Evolutionary conservation across 345 rosid genomes (phyloP).

Genomic region (Rhodamnia rubescens): DNA sequence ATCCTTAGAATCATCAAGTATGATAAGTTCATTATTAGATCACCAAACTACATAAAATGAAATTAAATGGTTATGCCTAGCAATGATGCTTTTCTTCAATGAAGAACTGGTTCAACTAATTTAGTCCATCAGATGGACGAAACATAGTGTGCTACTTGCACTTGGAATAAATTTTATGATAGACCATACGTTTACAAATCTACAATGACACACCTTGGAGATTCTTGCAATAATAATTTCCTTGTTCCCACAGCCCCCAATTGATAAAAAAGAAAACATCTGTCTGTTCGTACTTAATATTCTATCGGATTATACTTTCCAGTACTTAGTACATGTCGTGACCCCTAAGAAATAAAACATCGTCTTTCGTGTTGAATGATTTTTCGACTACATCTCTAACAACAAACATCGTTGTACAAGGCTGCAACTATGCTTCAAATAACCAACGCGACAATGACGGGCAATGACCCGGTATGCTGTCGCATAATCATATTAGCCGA

Average conservation of each 20-base stretch:
- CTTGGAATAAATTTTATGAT: neutral
- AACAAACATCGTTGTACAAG: neutral
- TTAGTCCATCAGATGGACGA: neutral
- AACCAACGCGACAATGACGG: neutral
- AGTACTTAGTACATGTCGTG: too few species aligned
- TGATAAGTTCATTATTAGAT: too few species aligned
- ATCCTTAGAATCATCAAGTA: too few species aligned
- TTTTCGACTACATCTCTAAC: neutral
- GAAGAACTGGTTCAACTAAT: too few species aligned
- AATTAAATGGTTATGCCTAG: too few species aligned
- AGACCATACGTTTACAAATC: neutral
- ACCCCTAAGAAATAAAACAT: too few species aligned
- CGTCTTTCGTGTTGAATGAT: neutral
- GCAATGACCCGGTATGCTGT: neutral
- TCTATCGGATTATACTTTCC: too few species aligned
- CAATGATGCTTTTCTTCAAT: too few species aligned
- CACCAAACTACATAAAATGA: too few species aligned
- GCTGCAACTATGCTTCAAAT: neutral
- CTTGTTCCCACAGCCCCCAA: too few species aligned
- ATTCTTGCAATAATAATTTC: neutral
- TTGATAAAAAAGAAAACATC: too few species aligned
- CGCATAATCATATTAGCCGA: neutral
- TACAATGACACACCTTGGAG: neutral
- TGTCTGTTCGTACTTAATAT: too few species aligned
- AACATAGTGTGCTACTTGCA: neutral